Conservation (phyloP, 495 filamentous ascomycete genomes). For the Lentithecium fluviatile region DNA sequence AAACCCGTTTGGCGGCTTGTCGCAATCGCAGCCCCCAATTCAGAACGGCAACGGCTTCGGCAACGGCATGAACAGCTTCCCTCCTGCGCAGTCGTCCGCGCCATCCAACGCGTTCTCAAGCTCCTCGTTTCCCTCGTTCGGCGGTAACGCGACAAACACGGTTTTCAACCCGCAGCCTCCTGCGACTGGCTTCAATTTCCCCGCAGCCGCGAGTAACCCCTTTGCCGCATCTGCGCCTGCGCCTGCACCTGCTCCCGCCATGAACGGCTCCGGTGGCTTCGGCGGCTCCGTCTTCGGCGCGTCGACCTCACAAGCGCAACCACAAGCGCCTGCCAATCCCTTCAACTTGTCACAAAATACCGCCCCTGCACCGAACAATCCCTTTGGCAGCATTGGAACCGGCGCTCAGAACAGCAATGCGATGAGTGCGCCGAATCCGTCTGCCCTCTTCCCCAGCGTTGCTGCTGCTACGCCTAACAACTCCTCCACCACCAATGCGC, state of each 20-base stretch:
- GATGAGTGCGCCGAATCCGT: background rate
- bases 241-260: background rate
- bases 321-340: background rate
- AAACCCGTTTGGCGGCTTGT: background rate
- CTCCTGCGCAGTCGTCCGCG: constrained; percentile 1
- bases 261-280: background rate
- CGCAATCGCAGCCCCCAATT: background rate
- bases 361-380: background rate
- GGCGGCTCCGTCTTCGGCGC: background rate
- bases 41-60: background rate
- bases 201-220: background rate
- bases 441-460: background rate
- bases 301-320: background rate
- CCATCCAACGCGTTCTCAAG: constrained; percentile 1
- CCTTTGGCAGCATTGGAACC: background rate
- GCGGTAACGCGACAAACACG: background rate
- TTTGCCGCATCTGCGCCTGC: constrained; percentile 3
- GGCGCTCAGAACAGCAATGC: background rate
- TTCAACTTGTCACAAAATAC: background rate
- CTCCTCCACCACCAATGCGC: background rate
- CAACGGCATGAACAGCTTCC: constrained; percentile 3
- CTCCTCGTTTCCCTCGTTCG: constrained; percentile 10
- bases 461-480: background rate
- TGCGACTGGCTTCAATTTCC: background rate
- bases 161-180: constrained; percentile 4